Evolutionary conservation across 257 asterid genomes (phyloP), one percentile per base, ranked within the genome.

Genomic region (Solanum chiquidenum): DNA sequence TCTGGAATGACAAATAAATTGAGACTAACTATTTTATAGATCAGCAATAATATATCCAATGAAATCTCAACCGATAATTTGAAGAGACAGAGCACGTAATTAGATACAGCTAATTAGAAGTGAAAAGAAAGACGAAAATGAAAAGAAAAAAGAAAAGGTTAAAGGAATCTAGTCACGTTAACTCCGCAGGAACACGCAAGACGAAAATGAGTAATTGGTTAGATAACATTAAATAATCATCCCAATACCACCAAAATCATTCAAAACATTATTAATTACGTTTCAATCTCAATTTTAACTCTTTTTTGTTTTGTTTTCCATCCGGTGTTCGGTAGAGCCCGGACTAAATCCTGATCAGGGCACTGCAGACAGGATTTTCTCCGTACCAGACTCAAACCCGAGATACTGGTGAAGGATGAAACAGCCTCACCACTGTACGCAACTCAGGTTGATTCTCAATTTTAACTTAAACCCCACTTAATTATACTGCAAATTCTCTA

Each of bases 361-460:
- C 62, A 16, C 23, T 52, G 62, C 60, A 49, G 8, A 49, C 60
- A 5, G 23, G 60, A 49, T 49, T 49, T 49, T 2, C 60, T 14
- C 21, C 0, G 0, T 52, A 2, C 0, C 62, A 18, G 9, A 52
- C 62, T 55, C 64, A 52, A 18, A 18, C 3, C 0, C 6, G 12
- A 9, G 1, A 23, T 3, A 0, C 6, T 62, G 12, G 0, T 10
- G 0, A 9, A 8, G 29, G 5, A n/a, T 23, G 31, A 4, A 62
- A 0, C 31, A 62, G 3, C 10, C 0, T 2, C 16, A 5, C 31
- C 31, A n/a, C 14, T 4, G 2, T 10, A 10, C 14, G 4, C 27
- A 3, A 21, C 1, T 18, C 23, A 16, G 1, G 1, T 52, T 52
- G 6, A 11, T 62, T n/a, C 31, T 62, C 71, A 23, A 62, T 62